These are phyloP conservation scores for Catharanthus roseus DNA, from an alignment of 257 asterid genomes.

Conservation along the genomic window DNA sequence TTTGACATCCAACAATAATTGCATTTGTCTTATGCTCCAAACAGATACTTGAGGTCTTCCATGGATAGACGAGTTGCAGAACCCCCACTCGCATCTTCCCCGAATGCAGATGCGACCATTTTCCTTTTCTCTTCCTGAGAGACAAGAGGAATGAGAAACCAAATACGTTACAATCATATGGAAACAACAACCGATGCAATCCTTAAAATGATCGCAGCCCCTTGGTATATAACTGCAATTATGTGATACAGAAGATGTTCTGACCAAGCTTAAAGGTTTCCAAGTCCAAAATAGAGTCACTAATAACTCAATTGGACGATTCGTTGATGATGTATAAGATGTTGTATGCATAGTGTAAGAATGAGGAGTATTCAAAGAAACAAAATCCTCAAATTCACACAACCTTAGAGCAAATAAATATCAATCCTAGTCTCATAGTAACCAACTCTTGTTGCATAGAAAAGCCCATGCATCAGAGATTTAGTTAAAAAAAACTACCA, in stretches of 20 bases:
- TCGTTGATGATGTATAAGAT: neutral
- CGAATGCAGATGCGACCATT: conserved; percentile 98
- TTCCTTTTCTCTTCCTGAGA: conserved; percentile 93
- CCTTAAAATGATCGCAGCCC: too few species aligned
- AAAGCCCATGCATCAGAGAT: neutral
- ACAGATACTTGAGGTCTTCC: conserved; percentile 75
- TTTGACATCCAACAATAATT: neutral
- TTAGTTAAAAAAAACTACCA: neutral
- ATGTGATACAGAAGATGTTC: neutral
- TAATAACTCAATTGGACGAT: neutral
- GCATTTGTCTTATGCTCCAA: conserved; percentile 26
- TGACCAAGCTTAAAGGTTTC: neutral
- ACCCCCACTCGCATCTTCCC: conserved; percentile 84
- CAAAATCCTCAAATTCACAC: too few species aligned
- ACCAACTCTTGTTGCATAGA: neutral
- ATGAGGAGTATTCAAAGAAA: too few species aligned
- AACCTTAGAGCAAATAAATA: neutral
- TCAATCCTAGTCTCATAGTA: neutral
- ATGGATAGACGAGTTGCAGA: conserved; percentile 52
- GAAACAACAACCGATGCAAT: too few species aligned
- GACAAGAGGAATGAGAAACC: neutral
- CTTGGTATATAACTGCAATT: neutral
- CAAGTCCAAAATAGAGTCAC: neutral
- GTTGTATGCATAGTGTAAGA: neutral
- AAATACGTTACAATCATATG: too few species aligned